Evolutionary conservation across 441 rosid genomes (phyloP).

Genomic region (Viola pubescens): DNA sequence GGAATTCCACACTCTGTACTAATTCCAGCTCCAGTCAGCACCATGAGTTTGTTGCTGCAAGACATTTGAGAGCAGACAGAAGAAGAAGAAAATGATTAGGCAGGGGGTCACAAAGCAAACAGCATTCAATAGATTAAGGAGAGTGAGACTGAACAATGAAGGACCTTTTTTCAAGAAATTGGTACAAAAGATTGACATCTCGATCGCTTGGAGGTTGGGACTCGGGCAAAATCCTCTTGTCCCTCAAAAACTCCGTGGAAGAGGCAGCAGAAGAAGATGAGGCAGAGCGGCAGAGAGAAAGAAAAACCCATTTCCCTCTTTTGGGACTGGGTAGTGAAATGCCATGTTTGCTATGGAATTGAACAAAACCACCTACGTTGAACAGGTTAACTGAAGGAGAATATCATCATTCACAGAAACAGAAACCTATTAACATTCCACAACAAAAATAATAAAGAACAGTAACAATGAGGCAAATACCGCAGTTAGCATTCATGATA

Average conservation of each 20-base stretch:
- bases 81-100: slow-evolving; percentile 1
- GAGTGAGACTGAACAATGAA: neutral
- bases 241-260: slow-evolving; percentile 34
- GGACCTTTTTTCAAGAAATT: slow-evolving; percentile 64
- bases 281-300: neutral
- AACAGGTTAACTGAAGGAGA: too few relatives aligned
- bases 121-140: neutral
- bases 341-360: too few relatives aligned
- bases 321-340: neutral
- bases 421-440: too few relatives aligned
- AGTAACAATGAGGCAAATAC: too few relatives aligned
- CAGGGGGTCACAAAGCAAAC: neutral
- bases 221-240: slow-evolving; percentile 60
- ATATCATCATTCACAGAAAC: too few relatives aligned
- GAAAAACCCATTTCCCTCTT: neutral
- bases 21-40: slow-evolving; percentile 87
- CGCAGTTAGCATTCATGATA: too few relatives aligned
- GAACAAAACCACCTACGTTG: too few relatives aligned
- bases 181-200: slow-evolving; percentile 51
- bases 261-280: neutral
- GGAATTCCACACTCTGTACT: slow-evolving; percentile 97
- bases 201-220: slow-evolving; percentile 61
- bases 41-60: slow-evolving; percentile 57
- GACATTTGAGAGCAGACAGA: neutral
- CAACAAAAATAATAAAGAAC: too few relatives aligned